phyloP scores from a whole-genome alignment of 2,329 filamentous ascomycete species.

The Alternaria ethzedia region DNA sequence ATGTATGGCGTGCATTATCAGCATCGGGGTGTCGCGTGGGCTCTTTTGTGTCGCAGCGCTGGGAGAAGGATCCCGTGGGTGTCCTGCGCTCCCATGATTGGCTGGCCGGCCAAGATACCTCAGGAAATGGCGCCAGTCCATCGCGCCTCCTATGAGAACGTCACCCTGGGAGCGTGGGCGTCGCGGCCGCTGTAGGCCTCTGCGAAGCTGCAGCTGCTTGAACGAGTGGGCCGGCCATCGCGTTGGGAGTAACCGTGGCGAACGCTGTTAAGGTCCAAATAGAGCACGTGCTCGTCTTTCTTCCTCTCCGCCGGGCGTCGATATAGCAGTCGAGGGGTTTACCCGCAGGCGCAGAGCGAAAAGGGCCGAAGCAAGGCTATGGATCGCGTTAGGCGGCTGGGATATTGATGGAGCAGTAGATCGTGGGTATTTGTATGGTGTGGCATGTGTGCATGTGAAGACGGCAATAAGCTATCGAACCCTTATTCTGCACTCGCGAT shows the following conservation, averaged over 20 bases:
- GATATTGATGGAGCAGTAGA: not conserved
- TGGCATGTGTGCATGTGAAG: constrained; percentile 14
- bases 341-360: not conserved
- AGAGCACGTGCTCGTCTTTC: constrained; percentile 21
- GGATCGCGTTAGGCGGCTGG: not conserved
- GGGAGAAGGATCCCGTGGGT: constrained; percentile 24
- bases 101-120: constrained; percentile 1
- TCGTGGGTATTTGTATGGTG: not conserved
- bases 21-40: constrained; percentile 38
- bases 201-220: constrained; percentile 11
- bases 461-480: not conserved
- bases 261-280: constrained; percentile 10
- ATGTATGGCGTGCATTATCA: constrained; percentile 26
- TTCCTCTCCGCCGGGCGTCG: not conserved
- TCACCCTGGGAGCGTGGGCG: constrained; percentile 32
- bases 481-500: not conserved
- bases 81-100: constrained; percentile 28
- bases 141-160: constrained; percentile 35
- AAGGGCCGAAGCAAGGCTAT: not conserved
- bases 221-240: constrained; percentile 20
- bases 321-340: not conserved
- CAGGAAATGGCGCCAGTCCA: constrained; percentile 9
- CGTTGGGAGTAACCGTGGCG: not conserved
- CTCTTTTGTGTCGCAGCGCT: constrained; percentile 31
- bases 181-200: constrained; percentile 20